Evolutionary conservation across 169 alveolate genomes (phyloP).

Genomic region (Plasmodium blacklocki): DNA sequence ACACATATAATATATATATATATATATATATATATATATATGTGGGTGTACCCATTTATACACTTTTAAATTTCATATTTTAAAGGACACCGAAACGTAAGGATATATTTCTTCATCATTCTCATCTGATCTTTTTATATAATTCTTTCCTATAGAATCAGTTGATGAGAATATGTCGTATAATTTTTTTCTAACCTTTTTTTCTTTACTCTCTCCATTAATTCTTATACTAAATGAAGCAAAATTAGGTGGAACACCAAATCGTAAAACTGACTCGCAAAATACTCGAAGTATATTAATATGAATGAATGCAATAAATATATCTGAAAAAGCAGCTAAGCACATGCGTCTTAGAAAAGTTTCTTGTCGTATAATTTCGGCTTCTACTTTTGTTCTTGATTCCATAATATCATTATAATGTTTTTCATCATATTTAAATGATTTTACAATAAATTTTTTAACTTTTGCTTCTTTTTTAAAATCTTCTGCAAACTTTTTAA

Average conservation of each 20-base stretch:
- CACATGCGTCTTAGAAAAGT: constrained; percentile 89
- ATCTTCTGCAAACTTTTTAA: constrained; percentile 83
- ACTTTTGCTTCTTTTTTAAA: constrained; percentile 85
- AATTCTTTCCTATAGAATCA: constrained; percentile 60
- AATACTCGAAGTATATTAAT: constrained; percentile 92
- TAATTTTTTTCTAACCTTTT: constrained; percentile 62
- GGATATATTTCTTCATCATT: constrained; percentile 71
- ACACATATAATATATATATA: no score
- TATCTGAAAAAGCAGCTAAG: constrained; percentile 91
- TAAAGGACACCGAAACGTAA: constrained; percentile 64
- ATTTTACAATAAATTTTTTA: constrained; percentile 83
- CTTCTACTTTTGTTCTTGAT: constrained; percentile 85
- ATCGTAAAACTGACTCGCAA: constrained; percentile 92
- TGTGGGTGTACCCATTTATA: no score
- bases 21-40: no score
- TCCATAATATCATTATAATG: constrained; percentile 85
- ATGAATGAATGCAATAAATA: constrained; percentile 90
- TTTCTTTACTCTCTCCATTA: constrained; percentile 70
- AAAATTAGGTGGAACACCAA: constrained; percentile 92
- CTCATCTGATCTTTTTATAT: constrained; percentile 40
- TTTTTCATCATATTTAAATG: constrained; percentile 88
- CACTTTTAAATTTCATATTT: constrained; percentile 6
- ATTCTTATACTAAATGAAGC: constrained; percentile 85
- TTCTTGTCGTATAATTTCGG: constrained; percentile 89
- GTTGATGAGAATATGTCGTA: constrained; percentile 42